These are phyloP conservation scores for Calocybe gangraenosa DNA, from an alignment of 768 basidiomycete genomes.

Conservation along the genomic window DNA sequence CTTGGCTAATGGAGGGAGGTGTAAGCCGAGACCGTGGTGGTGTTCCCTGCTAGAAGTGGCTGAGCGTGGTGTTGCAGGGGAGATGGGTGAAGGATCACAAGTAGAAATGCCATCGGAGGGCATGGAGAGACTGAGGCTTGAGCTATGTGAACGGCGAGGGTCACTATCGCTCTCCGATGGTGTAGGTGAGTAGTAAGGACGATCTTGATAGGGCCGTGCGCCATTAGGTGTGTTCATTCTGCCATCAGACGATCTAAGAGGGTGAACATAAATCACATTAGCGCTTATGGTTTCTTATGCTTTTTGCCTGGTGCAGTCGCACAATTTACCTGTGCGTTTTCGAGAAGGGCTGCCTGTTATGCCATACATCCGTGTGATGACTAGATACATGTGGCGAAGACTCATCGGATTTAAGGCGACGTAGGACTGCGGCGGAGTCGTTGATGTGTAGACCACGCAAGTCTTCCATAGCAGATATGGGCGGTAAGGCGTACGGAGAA, in stretches of 20 bases:
- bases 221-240: neutral
- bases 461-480: conserved; percentile 67
- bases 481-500: conserved; percentile 54
- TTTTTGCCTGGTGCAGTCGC: neutral
- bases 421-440: conserved; percentile 64
- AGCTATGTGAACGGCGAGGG: conserved; percentile 1
- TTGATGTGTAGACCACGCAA: conserved; percentile 45
- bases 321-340: conserved; percentile 27
- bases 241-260: conserved; percentile 5
- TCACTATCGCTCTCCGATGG: conserved; percentile 15
- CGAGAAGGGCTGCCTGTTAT: conserved; percentile 42
- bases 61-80: conserved; percentile 53
- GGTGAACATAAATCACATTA: neutral
- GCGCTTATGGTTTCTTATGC: too few relatives aligned
- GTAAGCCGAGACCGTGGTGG: too few relatives aligned
- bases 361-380: conserved; percentile 24
- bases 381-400: conserved; percentile 24
- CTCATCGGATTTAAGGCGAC: conserved; percentile 58
- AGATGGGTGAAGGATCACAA: conserved; percentile 49
- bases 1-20: too few relatives aligned
- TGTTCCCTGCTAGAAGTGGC: conserved; percentile 21
- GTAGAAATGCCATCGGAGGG: conserved; percentile 40
- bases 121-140: conserved; percentile 20
- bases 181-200: conserved; percentile 13
- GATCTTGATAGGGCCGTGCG: conserved; percentile 13